phyloP scores from a whole-genome alignment of 345 rosid species.

The Rhodamnia argentea region DNA sequence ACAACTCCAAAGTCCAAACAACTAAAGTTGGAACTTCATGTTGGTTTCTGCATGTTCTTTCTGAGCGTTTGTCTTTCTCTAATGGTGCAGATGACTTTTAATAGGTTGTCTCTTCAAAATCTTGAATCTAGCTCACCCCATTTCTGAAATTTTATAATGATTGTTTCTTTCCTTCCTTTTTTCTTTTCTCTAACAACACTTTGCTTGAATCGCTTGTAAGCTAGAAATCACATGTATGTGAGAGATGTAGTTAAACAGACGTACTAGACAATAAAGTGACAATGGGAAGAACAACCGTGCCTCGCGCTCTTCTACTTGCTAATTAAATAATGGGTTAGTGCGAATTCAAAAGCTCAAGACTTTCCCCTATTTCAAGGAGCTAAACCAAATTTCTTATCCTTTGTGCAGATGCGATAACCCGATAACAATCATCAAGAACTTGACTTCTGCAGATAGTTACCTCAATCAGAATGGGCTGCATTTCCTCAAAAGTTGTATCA shows the following conservation, averaged over 20 bases:
- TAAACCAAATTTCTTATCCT: background rate
- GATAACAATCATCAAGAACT: background rate
- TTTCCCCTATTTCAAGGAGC: background rate
- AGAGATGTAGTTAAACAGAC: background rate
- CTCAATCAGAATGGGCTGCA: constrained; percentile 24
- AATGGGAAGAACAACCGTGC: background rate
- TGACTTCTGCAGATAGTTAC: background rate
- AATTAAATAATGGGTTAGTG: background rate
- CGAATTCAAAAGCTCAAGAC: background rate
- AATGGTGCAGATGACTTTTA: background rate
- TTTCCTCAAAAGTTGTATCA: constrained; percentile 22
- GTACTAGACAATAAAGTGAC: background rate
- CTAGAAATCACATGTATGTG: background rate
- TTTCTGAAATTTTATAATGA: background rate
- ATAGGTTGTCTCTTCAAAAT: background rate
- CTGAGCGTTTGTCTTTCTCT: background rate
- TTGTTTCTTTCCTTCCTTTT: background rate
- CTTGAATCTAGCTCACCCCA: background rate
- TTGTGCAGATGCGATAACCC: background rate
- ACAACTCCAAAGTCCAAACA: background rate
- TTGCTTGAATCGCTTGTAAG: background rate
- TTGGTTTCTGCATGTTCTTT: background rate
- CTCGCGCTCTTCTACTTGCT: background rate
- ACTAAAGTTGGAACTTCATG: background rate
- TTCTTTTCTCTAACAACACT: background rate